Evolutionary conservation across 805 yeast species (phyloP), one percentile per base, ranked within the genome.

Genomic region (Millerozyma miso): DNA sequence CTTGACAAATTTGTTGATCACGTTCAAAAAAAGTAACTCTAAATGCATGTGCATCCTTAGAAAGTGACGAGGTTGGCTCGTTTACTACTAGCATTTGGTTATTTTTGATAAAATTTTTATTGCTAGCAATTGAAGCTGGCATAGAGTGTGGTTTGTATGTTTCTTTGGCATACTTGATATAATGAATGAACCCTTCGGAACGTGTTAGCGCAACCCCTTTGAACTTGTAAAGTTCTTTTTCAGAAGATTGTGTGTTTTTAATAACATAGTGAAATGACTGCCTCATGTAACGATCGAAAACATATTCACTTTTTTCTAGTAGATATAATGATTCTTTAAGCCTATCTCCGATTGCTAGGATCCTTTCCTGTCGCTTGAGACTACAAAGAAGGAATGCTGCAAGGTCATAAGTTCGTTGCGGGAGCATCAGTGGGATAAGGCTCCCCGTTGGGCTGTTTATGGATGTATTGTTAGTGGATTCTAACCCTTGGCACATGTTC

Each of bases 241-340:
- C 40, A 33, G 45, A 45, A 3, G 51, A 20, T 33, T 51, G 44
- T 1, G 58, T 12, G 39, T 58, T 50, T 19, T 51, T 44, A 15
- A 58, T 13, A 4, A 57, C 38, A 43, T 67, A 66, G 31, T 54
- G 45, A 0, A 71, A 72, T 10, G 65, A 58, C 47, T 71, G 69
- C 6, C 62, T 45, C 4, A 68, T 38, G 42, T 67, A 67, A 37
- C 73, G 49, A 45, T 71, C 72, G 46, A 63, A 62, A 33, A 65
- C 54, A 46, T 71, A 72, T 37, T 60, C 70, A 1, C 74, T 45
- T 20, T 45, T 48, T 26, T 43, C 43, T 14, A 35, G n/a, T 12
- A 35, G 19, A 14, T 12, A 8, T 13, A 10, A 17, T 5, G 19
- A 19, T 19, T 35, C 38, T 6, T 35, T 29, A 16, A 35, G 10